Conservation (phyloP, 2,329 filamentous ascomycete genomes). For the Byssothecium circinans region DNA sequence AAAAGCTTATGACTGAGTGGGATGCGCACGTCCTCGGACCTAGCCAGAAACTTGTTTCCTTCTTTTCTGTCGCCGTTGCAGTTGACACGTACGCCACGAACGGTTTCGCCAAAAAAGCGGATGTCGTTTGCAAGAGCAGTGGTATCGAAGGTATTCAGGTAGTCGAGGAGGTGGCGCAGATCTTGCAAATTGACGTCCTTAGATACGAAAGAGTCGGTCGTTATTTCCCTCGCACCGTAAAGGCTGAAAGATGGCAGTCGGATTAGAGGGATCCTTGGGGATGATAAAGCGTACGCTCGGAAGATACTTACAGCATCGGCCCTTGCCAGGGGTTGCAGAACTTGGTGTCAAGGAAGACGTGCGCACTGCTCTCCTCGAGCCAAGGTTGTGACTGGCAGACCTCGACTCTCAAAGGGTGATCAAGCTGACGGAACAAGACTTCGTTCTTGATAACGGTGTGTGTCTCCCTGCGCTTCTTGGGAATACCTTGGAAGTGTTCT, state of each 20-base stretch:
- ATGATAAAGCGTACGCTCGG: no score
- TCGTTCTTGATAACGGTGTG: not conserved
- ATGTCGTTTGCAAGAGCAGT: not conserved
- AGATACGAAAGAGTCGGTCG: not conserved
- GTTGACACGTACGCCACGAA: slow-evolving; percentile 14
- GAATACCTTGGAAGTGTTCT: not conserved
- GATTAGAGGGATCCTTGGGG: no score
- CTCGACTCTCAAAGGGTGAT: not conserved
- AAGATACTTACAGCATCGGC: not conserved
- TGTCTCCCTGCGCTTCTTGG: not conserved
- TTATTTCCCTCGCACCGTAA: not conserved
- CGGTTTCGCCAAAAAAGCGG: not conserved
- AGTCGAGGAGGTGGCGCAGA: slow-evolving; percentile 10
- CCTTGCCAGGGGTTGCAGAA: not conserved
- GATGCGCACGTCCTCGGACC: not conserved
- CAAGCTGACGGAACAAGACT: not conserved
- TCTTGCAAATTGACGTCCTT: slow-evolving; percentile 7
- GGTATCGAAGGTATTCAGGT: slow-evolving; percentile 3
- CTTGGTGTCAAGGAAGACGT: not conserved
- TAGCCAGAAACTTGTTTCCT: not conserved
- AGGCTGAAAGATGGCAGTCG: no score
- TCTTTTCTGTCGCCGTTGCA: slow-evolving; percentile 6
- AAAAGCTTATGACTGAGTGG: not conserved
- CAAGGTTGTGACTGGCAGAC: not conserved
- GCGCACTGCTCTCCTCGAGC: no score